These are phyloP conservation scores for Scheffersomyces ergatensis DNA, from an alignment of 805 yeast genomes.

Conservation along the genomic window DNA sequence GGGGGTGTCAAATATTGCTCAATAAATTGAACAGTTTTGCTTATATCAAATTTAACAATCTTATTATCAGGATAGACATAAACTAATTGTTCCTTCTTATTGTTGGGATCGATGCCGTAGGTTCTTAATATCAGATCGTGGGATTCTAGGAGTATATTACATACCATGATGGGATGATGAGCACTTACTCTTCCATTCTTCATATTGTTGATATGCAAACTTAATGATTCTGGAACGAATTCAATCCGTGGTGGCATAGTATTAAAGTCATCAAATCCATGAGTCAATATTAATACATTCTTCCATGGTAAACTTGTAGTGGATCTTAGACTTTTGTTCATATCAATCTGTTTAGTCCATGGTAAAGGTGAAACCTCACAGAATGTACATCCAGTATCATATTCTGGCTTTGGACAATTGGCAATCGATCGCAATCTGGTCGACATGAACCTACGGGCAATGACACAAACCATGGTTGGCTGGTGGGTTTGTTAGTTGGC, in stretches of 20 bases:
- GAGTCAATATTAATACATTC: conserved; percentile 54
- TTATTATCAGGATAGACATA: conserved; percentile 56
- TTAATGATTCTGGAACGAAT: conserved; percentile 41
- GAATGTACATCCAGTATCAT: conserved; percentile 62
- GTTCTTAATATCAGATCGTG: conserved; percentile 7
- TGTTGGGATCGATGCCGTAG: not conserved
- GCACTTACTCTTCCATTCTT: conserved; percentile 37
- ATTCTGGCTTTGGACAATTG: conserved; percentile 48
- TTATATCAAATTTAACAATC: conserved; percentile 32
- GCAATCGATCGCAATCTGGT: conserved; percentile 6
- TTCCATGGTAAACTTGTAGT: conserved; percentile 54
- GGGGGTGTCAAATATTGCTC: conserved; percentile 38
- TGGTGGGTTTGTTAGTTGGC: no score
- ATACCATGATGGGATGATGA: conserved; percentile 48
- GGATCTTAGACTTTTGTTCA: conserved; percentile 35
- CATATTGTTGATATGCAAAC: conserved; percentile 32
- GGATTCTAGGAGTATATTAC: conserved; percentile 38
- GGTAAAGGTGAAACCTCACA: conserved; percentile 46
- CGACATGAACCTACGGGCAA: not conserved
- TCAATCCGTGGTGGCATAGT: conserved; percentile 54
- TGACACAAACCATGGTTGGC: not conserved
- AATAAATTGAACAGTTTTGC: conserved; percentile 35
- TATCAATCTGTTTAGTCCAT: conserved; percentile 38
- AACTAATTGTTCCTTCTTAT: conserved; percentile 22
- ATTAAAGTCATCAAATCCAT: conserved; percentile 30